Percentiles rank a stretch among this genome's conserved stretches.
These are phyloP conservation scores for Colletotrichum gloeosporioides DNA, from an alignment of 2,329 filamentous ascomycete species.

Conservation along the genomic window DNA sequence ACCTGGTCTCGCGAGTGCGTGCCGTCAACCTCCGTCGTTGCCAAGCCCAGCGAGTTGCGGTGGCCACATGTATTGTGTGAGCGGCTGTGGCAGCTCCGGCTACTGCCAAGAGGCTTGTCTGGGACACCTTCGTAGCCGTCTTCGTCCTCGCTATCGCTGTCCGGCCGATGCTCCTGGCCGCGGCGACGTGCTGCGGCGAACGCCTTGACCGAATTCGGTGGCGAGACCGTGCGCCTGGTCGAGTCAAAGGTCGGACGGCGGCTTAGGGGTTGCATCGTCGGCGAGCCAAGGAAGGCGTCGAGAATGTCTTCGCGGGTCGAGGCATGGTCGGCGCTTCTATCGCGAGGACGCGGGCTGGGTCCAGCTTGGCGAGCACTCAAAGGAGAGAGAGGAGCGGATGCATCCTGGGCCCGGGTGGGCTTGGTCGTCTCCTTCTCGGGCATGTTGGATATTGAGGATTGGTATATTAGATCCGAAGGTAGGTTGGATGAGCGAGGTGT, in stretches of 20 bases:
- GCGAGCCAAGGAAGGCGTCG: neutral
- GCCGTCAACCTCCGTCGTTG: slow-evolving; percentile 73
- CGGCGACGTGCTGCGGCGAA: slow-evolving; percentile 90
- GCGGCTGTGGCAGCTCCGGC: slow-evolving; percentile 61
- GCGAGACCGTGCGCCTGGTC: slow-evolving; percentile 29
- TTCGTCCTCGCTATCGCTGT: slow-evolving; percentile 32
- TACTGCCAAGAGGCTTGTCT: slow-evolving; percentile 70
- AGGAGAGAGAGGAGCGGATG: neutral
- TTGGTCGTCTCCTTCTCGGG: neutral
- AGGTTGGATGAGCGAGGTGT: neutral
- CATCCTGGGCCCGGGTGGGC: neutral
- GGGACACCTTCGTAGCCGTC: slow-evolving; percentile 57
- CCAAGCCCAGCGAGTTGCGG: slow-evolving; percentile 54
- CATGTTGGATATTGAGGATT: neutral
- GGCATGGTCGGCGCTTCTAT: neutral
- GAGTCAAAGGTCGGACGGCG: slow-evolving; percentile 64
- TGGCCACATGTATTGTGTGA: slow-evolving; percentile 64
- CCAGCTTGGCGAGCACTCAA: neutral
- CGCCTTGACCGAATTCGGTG: slow-evolving; percentile 95
- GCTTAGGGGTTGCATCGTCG: neutral
- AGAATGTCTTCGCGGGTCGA: neutral
- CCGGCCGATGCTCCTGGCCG: slow-evolving; percentile 66
- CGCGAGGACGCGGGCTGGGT: neutral
- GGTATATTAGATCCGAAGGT: neutral
- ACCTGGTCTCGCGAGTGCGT: slow-evolving; percentile 74